A percentile compares a stretch with the other conserved stretches of the same genome.
Conservation (phyloP, 2,329 filamentous ascomycete species). For the Plectosphaerella cucumerina region DNA sequence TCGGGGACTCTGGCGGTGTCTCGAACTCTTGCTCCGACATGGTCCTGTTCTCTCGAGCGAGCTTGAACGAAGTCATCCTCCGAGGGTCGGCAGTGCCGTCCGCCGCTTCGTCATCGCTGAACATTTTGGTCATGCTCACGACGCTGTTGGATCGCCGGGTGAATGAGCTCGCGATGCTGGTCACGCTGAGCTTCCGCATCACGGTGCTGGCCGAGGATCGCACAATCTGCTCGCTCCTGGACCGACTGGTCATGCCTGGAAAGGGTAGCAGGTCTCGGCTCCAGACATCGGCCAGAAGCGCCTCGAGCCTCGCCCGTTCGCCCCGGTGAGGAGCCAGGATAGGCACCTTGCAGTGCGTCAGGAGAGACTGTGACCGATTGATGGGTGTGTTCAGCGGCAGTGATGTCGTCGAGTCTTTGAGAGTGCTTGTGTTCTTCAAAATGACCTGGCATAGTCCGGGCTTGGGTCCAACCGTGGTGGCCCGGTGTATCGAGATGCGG, state of each 20-base stretch:
- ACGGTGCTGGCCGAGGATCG: conserved; percentile 78
- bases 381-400: conserved; percentile 48
- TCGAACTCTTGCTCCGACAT: conserved; percentile 4
- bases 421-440: conserved; percentile 76
- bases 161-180: conserved; percentile 74
- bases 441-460: conserved; percentile 71
- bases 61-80: background rate
- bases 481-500: conserved; percentile 73
- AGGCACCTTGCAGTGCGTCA: conserved; percentile 61
- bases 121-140: conserved; percentile 26
- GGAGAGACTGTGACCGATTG: conserved; percentile 73
- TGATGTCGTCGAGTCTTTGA: conserved; percentile 48
- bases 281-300: conserved; percentile 73
- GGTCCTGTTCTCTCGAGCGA: conserved; percentile 3
- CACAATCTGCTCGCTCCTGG: conserved; percentile 67
- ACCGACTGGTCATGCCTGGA: conserved; percentile 69
- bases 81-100: conserved; percentile 2
- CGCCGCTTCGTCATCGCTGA: conserved; percentile 21
- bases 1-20: conserved; percentile 8
- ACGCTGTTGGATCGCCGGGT: conserved; percentile 64
- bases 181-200: conserved; percentile 83
- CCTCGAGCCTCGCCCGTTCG: conserved; percentile 75
- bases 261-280: conserved; percentile 76
- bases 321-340: conserved; percentile 70
- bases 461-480: conserved; percentile 68